Percentiles rank a stretch among this genome's conserved stretches.
These are phyloP conservation scores for Lichtheimia ornata DNA, from an alignment of 371 early-diverging fungal genomes.

Conservation along the genomic window DNA sequence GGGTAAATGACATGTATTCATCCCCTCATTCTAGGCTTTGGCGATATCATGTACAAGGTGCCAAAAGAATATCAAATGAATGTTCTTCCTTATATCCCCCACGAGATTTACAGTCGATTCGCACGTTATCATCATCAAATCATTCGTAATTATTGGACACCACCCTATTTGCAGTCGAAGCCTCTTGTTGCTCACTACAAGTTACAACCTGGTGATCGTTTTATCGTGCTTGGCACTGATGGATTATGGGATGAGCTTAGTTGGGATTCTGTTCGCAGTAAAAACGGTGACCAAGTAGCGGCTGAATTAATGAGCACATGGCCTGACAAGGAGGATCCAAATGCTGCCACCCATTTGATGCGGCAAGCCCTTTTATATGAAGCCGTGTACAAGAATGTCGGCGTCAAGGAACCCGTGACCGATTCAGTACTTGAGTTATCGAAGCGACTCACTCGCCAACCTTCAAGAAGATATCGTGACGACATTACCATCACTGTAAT, in stretches of 20 bases:
- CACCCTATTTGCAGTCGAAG: slow-evolving; percentile 92
- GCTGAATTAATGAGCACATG: slow-evolving; percentile 38
- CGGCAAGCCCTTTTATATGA: slow-evolving; percentile 69
- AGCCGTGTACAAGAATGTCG: slow-evolving; percentile 42
- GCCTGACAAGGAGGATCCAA: slow-evolving; percentile 51
- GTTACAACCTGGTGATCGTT: slow-evolving; percentile 69
- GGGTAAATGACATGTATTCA: neutral
- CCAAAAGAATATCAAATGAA: slow-evolving; percentile 63
- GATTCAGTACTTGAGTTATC: slow-evolving; percentile 41
- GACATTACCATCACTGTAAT: slow-evolving; percentile 93
- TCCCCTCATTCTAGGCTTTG: slow-evolving; percentile 71
- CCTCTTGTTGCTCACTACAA: slow-evolving; percentile 80
- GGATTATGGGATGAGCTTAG: slow-evolving; percentile 90
- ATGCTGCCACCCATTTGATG: slow-evolving; percentile 88
- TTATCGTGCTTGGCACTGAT: slow-evolving; percentile 90
- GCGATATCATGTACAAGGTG: slow-evolving; percentile 85
- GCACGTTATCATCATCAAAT: slow-evolving; percentile 66
- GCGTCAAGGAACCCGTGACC: slow-evolving; percentile 24
- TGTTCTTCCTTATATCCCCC: slow-evolving; percentile 48
- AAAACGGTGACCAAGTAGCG: slow-evolving; percentile 38
- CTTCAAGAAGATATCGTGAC: slow-evolving; percentile 82
- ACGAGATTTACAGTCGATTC: slow-evolving; percentile 60
- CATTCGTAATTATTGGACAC: slow-evolving; percentile 73
- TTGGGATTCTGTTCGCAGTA: slow-evolving; percentile 65
- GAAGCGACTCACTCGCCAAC: slow-evolving; percentile 42